Base-by-base conservation (phyloP, 2,329 filamentous ascomycete genomes). In the Leptodontidium sp. region DNA sequence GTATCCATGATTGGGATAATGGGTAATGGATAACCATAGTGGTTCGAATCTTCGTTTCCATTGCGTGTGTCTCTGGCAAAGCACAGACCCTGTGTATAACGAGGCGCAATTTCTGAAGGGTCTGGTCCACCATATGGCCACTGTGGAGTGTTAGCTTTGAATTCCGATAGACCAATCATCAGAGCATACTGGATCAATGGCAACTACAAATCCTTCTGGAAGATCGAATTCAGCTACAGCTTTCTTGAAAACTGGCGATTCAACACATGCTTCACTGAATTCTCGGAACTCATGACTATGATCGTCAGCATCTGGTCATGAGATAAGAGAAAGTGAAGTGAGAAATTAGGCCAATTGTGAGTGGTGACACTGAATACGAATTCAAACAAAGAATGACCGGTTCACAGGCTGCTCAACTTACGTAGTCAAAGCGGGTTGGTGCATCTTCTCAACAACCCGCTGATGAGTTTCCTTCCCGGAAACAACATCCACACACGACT, bases 51-150 rank as follows among this genome's bases (percentile, higher is more conserved):
- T 49, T 66, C 58, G 29, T 74, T 74, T 52, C 68, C 69, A 35
- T 65, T 70, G 1, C 71, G 70, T 3, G 70, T 81, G 66, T 85
- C 82, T 69, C 80, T 80, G 0, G 84, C 86, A 73, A 88, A 88
- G 73, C 84, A 86, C 4, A 88, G 75, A 1, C 83, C 83, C 75
- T 87, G 85, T 72, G 86, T 86, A 74, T 85, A 87, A 53, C 86
- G 82, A 32, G 79, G 77, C 59, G 82, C 82, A 38, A 84, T 81
- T 24, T 84, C 83, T 2, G 78, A 80, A 12, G 78, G 72, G 63
- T 86, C 83, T 12, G 83, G 78, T n/a, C 85, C 85, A 40, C 86
- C 86, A 75, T 88, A 88, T 9, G 86, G 85, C 84, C 84, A 88
- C 47, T 59, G 43, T 5, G 58, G 24, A 26, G 15, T n/a, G 14